Evolutionary conservation across 208 protist species (phyloP).

Genomic region (Cochliopodium minus): DNA sequence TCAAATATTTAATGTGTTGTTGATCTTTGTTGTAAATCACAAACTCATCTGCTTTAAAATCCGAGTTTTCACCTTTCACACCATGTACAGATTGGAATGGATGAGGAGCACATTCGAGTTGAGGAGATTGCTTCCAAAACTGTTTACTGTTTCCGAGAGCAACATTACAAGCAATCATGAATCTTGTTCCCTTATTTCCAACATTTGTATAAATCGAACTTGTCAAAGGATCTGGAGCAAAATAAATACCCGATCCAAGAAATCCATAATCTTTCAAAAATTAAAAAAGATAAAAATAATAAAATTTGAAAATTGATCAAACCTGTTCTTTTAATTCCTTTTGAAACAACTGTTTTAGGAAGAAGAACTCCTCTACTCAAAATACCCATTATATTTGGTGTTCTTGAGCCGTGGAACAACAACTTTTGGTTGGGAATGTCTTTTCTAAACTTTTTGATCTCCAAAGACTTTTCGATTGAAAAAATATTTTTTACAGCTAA

Average conservation of each 20-base stretch:
- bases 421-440: slow-evolving; percentile 3
- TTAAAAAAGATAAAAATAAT: too few species aligned
- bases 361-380: slow-evolving; percentile 24
- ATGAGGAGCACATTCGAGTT: slow-evolving; percentile 14
- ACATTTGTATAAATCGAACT: slow-evolving; percentile 15
- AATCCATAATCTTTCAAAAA: slow-evolving; percentile 23
- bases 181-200: not conserved
- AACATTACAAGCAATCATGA: slow-evolving; percentile 18
- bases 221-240: slow-evolving; percentile 16
- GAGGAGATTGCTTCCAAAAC: too few species aligned
- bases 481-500: too few species aligned
- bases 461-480: too few species aligned
- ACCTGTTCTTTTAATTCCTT: too few species aligned
- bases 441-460: too few species aligned
- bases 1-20: slow-evolving; percentile 24
- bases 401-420: slow-evolving; percentile 17
- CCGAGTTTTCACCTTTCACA: slow-evolving; percentile 7
- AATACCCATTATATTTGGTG: slow-evolving; percentile 27
- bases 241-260: slow-evolving; percentile 33
- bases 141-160: slow-evolving; percentile 21
- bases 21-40: slow-evolving; percentile 27
- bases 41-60: slow-evolving; percentile 32
- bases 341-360: too few species aligned
- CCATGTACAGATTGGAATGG: slow-evolving; percentile 27
- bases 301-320: too few species aligned